Evolutionary conservation across 108 stramenopile genomes (phyloP).

Genomic region (Cyclostephanos tholiformis): DNA sequence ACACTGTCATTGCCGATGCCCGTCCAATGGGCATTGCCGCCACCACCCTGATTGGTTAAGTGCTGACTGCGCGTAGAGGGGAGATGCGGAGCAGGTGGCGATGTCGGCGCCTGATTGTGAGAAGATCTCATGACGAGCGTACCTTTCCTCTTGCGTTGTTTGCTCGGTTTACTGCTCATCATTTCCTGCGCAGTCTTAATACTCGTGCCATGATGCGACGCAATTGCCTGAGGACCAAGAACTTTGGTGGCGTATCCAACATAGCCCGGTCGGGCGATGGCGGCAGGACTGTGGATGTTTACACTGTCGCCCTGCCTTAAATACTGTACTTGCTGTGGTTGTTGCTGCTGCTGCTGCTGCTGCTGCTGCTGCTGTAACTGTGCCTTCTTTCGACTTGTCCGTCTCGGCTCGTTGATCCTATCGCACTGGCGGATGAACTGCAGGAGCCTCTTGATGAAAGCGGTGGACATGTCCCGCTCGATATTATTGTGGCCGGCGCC

Average conservation of each 20-base stretch:
- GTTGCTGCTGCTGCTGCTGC: neutral
- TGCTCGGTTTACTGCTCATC: neutral
- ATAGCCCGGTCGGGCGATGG: neutral
- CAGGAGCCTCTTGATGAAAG: conserved; percentile 47
- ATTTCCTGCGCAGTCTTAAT: neutral
- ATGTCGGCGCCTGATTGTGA: too few species aligned
- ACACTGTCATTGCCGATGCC: neutral
- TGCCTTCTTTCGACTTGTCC: neutral
- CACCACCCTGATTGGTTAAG: neutral
- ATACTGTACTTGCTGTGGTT: neutral
- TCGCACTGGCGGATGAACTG: conserved; percentile 52
- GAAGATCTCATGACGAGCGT: conserved; percentile 20
- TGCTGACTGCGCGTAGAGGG: neutral
- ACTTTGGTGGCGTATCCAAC: conserved; percentile 1
- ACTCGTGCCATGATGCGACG: neutral
- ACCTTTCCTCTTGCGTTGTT: conserved; percentile 29
- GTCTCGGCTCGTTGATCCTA: conserved; percentile 28
- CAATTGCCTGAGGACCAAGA: neutral
- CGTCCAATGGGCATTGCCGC: neutral
- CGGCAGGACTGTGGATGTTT: neutral
- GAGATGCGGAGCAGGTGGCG: neutral
- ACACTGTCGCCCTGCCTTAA: neutral
- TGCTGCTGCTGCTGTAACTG: neutral
- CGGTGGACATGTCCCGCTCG: conserved; percentile 53
- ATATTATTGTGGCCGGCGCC: conserved; percentile 72